Conservation (phyloP, 208 protist species). For the Trypanosoma caninum region DNA sequence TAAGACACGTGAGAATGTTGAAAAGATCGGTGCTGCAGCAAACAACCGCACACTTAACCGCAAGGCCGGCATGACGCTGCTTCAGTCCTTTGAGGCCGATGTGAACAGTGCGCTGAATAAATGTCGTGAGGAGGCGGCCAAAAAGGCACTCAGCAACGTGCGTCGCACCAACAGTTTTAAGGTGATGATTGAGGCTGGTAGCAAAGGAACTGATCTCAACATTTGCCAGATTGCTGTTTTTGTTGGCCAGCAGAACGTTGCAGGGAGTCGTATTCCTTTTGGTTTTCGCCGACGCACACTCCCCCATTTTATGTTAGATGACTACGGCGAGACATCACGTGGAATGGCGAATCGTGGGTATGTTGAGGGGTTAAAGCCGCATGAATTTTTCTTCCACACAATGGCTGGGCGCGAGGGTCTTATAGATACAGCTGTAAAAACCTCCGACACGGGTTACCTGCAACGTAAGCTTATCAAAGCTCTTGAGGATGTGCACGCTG, state of each 20-base stretch:
- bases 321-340: constrained; percentile 95
- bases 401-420: constrained; percentile 99
- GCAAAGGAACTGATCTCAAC: constrained; percentile 99
- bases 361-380: constrained; percentile 96
- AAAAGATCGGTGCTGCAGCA: constrained; percentile 90
- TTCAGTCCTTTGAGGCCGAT: constrained; percentile 98
- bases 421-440: constrained; percentile 99
- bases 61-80: constrained; percentile 93
- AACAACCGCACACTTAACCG: constrained; percentile 92
- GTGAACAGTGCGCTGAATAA: constrained; percentile 96
- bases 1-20: constrained; percentile 87
- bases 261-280: constrained; percentile 98
- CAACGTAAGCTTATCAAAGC: constrained; percentile 97
- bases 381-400: constrained; percentile 99
- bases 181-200: constrained; percentile 96
- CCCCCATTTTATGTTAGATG: constrained; percentile 98
- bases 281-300: constrained; percentile 96
- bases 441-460: constrained; percentile 96
- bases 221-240: constrained; percentile 99
- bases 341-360: constrained; percentile 99
- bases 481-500: constrained; percentile 97
- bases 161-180: constrained; percentile 94
- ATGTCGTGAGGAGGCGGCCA: constrained; percentile 89
- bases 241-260: constrained; percentile 99
- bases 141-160: constrained; percentile 80